Percentiles rank a stretch among this genome's conserved stretches.
These are phyloP conservation scores for Cordyceps tenuipes DNA, from an alignment of 2,329 filamentous ascomycete species.

Conservation along the genomic window DNA sequence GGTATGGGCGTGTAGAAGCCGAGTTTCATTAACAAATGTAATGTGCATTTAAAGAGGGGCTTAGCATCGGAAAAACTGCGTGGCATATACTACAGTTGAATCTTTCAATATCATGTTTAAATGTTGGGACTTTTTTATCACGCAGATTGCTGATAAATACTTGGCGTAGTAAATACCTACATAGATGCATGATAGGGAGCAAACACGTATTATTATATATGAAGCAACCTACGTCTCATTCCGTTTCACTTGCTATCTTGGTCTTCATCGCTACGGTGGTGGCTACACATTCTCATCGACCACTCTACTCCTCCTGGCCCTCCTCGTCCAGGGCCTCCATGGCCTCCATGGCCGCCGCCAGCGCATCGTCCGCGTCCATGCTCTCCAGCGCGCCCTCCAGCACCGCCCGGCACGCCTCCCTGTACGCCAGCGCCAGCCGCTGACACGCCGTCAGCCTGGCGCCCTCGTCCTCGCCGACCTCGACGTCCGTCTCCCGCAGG, in stretches of 20 bases:
- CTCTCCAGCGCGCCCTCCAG: constrained; percentile 36
- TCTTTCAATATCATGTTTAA: not conserved
- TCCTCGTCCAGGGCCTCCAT: constrained; percentile 13
- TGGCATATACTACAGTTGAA: not conserved
- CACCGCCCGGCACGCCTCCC: constrained; percentile 39
- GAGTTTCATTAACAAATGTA: constrained; percentile 65
- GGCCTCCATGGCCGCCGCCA: constrained; percentile 16
- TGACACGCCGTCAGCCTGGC: constrained; percentile 35
- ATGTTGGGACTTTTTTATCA: too few species aligned
- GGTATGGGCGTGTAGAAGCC: constrained; percentile 69
- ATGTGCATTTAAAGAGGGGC: not conserved
- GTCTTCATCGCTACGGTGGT: not conserved
- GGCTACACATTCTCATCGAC: not conserved
- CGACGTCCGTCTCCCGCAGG: constrained; percentile 38
- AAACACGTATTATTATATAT: not conserved
- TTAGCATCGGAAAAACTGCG: not conserved
- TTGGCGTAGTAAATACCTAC: too few species aligned
- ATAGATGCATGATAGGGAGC: too few species aligned
- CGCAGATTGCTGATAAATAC: too few species aligned
- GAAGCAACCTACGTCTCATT: not conserved
- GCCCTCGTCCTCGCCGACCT: constrained; percentile 32
- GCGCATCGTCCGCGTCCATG: constrained; percentile 25
- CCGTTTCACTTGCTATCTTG: not conserved
- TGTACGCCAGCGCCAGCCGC: constrained; percentile 39
- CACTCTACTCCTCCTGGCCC: not conserved